Evolutionary conservation across 306 rosid species (phyloP), one percentile per base, ranked within the genome.

Genomic region (Dryas drummondii): DNA sequence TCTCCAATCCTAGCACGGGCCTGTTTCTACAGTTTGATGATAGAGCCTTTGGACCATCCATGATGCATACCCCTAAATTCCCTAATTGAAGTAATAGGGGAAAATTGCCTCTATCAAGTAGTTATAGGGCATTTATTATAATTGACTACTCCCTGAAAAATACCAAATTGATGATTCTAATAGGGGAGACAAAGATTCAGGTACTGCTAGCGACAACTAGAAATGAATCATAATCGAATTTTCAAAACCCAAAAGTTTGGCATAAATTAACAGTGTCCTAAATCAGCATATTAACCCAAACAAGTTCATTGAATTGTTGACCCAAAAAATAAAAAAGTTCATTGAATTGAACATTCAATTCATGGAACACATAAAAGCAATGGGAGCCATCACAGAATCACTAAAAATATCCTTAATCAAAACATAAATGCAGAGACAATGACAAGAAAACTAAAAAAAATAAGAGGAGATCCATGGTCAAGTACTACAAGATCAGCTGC

Each of bases 161-260:
- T 52, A 53, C 59, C 80, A 64, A 46, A 79, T 52, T 41, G 54
- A 17, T 42, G 66, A 62, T 40, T 40, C 53, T 7, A 13, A n/a
- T 1, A 8, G 4, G 60, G 82, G 78, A 66, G 84, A 84, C 92
- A 86, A 72, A 84, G 78, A 79, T 86, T 84, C 84, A 62, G 88
- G 82, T 53, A 70, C 49, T 54, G 45, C 49, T 62, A 70, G 76
- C 55, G 71, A 26, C 70, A 14, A 0, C 46, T 40, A 15, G 44
- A 27, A 37, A 58, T 14, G 16, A 19, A 69, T 15, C 19, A n/a
- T 14, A 14, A 44, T 9, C 15, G 16, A 6, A n/a, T n/a, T 32
- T 45, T 12, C 68, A 14, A 37, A 49, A 46, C n/a, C 41, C 27
- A 55, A 13, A 46, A 14, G 12, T 53, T 46, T 40, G 44, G 51